Base-by-base conservation (phyloP, 1,284 basidiomycete genomes). In the Ganoderma lucidum region DNA sequence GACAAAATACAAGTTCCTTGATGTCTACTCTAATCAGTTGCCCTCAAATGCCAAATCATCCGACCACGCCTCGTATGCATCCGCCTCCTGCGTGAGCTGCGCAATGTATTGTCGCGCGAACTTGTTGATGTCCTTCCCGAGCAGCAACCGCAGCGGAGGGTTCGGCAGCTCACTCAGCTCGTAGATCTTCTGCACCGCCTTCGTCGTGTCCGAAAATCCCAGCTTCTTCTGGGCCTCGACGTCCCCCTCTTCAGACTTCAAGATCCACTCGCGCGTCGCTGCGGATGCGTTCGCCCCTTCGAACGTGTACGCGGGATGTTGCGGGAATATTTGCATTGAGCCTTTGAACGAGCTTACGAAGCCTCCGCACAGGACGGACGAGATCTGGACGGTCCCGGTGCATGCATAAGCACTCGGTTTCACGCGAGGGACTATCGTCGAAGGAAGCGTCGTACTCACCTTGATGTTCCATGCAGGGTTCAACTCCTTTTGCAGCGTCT, bases 391-490 rank as follows among this genome's bases (percentile, higher is more conserved):
- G 51, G 15, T 55, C 3, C 28, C 28, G 14, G 15, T n/a, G 45
- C n/a, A n/a, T 14, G 59, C 9, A 14, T 37, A 9, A 60, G 44
- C 17, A 6, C 15, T 5, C 2, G 12, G 10, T 41, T 9, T 41
- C 39, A 35, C 35, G 8, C 35, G 0, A 17, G 14, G 23, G 12
- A 2, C 2, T 8, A 1, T 14, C n/a, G n/a, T 15, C 19, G 23
- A 5, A 15, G 3, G 41, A 35, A 10, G 5, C 15, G 37, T 39
- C 44, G 10, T 2, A 19, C 62, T 73, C 72, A 78, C 71, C 73
- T 78, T 66, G 77, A 81, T 79, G 74, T 81, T 75, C 79, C 79
- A 74, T 63, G 70, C 61, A 63, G 78, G 74, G 70, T 74, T 41
- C 74, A 82, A 70, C 60, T 78, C 76, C 51, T 76, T 73, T 5